Evolutionary conservation across 305 asterid genomes (phyloP).

Genomic region (Fraxinus latifolia): DNA sequence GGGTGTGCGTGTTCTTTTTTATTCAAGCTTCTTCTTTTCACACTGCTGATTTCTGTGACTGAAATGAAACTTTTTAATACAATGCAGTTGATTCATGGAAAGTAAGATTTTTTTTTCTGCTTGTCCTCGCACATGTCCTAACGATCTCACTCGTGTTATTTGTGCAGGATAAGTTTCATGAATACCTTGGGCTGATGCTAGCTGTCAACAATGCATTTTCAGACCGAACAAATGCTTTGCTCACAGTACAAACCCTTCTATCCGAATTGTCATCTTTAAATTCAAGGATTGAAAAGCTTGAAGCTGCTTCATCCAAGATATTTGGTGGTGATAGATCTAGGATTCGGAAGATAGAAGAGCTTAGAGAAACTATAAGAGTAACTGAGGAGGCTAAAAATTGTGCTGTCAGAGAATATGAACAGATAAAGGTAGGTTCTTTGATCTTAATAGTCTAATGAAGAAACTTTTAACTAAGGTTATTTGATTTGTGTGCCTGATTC

Average conservation of each 20-base stretch:
- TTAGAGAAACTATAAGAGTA: conserved; percentile 59
- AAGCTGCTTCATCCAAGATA: conserved; percentile 86
- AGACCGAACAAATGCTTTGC: conserved; percentile 81
- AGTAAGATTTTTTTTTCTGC: background rate
- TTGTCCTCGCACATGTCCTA: background rate
- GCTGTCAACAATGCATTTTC: conserved; percentile 89
- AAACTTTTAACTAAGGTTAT: background rate
- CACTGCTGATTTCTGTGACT: background rate
- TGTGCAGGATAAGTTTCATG: conserved; percentile 86
- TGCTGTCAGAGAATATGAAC: conserved; percentile 71
- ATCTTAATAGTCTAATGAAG: background rate
- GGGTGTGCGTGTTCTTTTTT: background rate
- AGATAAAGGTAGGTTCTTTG: conserved; percentile 62
- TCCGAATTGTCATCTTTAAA: conserved; percentile 72
- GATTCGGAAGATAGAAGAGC: conserved; percentile 80
- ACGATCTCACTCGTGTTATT: conserved; percentile 8
- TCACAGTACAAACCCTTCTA: conserved; percentile 83
- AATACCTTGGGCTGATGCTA: conserved; percentile 87
- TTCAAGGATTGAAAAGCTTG: conserved; percentile 81
- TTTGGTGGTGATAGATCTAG: conserved; percentile 91
- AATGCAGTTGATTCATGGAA: background rate
- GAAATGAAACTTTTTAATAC: background rate
- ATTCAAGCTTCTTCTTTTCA: background rate
- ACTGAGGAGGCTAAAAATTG: conserved; percentile 72
- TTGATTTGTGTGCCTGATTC: background rate